These are phyloP conservation scores for Yamadazyma atlantica DNA, from an alignment of 1,139 yeast species.

Conservation along the genomic window DNA sequence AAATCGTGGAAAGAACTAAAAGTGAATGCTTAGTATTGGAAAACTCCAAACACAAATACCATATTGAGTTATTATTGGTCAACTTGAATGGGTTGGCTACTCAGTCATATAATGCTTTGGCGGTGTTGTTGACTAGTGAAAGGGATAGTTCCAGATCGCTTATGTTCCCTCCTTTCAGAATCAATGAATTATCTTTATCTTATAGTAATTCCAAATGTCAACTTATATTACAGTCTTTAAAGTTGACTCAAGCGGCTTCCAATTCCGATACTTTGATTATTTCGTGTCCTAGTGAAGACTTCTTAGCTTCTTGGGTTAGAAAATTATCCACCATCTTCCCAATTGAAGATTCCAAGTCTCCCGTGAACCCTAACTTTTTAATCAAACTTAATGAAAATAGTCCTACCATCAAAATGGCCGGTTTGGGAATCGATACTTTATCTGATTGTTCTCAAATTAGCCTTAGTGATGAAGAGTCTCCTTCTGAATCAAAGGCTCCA, in stretches of 20 bases:
- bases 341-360: conserved; percentile 25
- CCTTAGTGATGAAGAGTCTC: conserved; percentile 2
- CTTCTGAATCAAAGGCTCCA: conserved; percentile 4
- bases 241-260: conserved; percentile 16
- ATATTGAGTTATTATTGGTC: conserved; percentile 33
- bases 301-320: conserved; percentile 26
- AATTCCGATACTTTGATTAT: conserved; percentile 13
- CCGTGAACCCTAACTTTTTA: conserved; percentile 22
- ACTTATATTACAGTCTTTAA: conserved; percentile 27
- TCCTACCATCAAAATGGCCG: conserved; percentile 25
- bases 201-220: conserved; percentile 19
- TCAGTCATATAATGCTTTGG: conserved; percentile 35
- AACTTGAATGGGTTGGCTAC: conserved; percentile 23
- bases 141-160: conserved; percentile 26
- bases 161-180: conserved; percentile 44
- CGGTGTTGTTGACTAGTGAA: conserved; percentile 27
- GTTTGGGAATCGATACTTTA: conserved; percentile 37
- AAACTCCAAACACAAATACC: conserved; percentile 9
- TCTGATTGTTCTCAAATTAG: conserved; percentile 17
- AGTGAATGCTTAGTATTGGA: conserved; percentile 22
- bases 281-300: conserved; percentile 18
- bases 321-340: conserved; percentile 34
- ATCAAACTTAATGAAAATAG: conserved; percentile 19
- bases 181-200: conserved; percentile 15
- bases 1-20: conserved; percentile 36